These are phyloP conservation scores for Talaromyces marneffei DNA, from an alignment of 2,329 filamentous ascomycete species.

Conservation along the genomic window DNA sequence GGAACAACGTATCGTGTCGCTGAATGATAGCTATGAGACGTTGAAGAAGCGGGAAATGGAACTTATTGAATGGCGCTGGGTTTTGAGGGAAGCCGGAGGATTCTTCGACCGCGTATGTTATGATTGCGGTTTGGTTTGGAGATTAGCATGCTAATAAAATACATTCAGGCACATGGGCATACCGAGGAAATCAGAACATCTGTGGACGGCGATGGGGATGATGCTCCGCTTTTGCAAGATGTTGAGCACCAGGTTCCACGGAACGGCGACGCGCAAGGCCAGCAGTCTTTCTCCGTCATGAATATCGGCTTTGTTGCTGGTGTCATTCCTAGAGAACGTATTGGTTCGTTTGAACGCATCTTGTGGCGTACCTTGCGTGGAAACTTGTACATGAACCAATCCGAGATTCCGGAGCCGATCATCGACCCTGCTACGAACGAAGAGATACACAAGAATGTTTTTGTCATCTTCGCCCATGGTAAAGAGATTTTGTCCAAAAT, in stretches of 20 bases:
- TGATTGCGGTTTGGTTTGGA: background rate
- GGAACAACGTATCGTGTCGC: constrained; percentile 80
- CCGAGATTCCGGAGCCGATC: constrained; percentile 90
- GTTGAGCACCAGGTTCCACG: constrained; percentile 70
- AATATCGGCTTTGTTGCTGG: constrained; percentile 98
- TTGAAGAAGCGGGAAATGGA: constrained; percentile 97
- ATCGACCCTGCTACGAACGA: constrained; percentile 91
- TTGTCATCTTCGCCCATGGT: constrained; percentile 97
- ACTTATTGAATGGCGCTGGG: constrained; percentile 97
- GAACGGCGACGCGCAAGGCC: constrained; percentile 59
- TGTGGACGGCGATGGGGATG: constrained; percentile 62
- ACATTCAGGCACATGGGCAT: constrained; percentile 71
- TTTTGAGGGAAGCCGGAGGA: constrained; percentile 87
- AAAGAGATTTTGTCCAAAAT: constrained; percentile 99
- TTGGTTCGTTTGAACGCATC: constrained; percentile 93
- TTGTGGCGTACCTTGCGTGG: constrained; percentile 94
- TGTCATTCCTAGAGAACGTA: constrained; percentile 87
- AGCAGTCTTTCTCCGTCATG: constrained; percentile 90
- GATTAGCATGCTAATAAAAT: constrained; percentile 5
- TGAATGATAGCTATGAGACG: constrained; percentile 98
- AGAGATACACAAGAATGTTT: constrained; percentile 91
- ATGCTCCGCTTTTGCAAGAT: constrained; percentile 88
- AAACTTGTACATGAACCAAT: constrained; percentile 99
- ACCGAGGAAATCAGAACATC: constrained; percentile 94
- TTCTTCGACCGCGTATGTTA: constrained; percentile 74